Base-by-base conservation (phyloP, 306 rosid genomes). In the Casuarina cunninghamiana region DNA sequence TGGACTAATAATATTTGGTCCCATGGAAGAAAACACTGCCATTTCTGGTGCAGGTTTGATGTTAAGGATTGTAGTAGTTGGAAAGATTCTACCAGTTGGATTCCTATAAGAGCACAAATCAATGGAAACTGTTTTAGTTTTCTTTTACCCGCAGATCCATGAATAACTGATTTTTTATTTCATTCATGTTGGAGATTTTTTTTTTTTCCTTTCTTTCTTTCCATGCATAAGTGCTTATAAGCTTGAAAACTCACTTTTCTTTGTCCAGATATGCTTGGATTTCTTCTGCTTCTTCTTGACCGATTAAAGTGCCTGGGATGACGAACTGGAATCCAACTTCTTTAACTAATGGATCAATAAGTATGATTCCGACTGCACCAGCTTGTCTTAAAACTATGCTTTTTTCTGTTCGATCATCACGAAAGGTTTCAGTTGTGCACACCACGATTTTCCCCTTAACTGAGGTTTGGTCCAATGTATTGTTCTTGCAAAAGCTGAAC, bases 351-450 rank as follows among this genome's bases (percentile, higher is more conserved):
- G 90, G 86, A 77, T 92, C 97, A 60, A 88, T 85, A 38, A 87
- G 90, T 75, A 90, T 90, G 90, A 88, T 85, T 76, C 97, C 93
- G 73, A 90, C 91, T n/a, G 88, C 94, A 50, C 91, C 93, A 69
- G 91, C 93, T 76, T 88, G 74, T 79, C 43, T 80, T 80, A 87
- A 60, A 62, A 37, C 12, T 15, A 49, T 44, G 76, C 91, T 79
- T 81, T 86, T 91, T 38, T 73, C 60, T 72, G 0, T 5, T 62
- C 89, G 83, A 53, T 76, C 37, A 81, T 88, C 93, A 5, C 26
- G 50, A 58, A 86, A 26, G 21, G 21, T 55, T 83, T 89, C 92
- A 50, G 71, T 80, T 19, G 91, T 82, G 77, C 94, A 89, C 43
- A 91, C 87, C 69, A 88, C 93, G 19, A 89, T 86, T 85, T 89